Conservation (phyloP, 2,329 filamentous ascomycete genomes). For the Aquanectria penicillioides region DNA sequence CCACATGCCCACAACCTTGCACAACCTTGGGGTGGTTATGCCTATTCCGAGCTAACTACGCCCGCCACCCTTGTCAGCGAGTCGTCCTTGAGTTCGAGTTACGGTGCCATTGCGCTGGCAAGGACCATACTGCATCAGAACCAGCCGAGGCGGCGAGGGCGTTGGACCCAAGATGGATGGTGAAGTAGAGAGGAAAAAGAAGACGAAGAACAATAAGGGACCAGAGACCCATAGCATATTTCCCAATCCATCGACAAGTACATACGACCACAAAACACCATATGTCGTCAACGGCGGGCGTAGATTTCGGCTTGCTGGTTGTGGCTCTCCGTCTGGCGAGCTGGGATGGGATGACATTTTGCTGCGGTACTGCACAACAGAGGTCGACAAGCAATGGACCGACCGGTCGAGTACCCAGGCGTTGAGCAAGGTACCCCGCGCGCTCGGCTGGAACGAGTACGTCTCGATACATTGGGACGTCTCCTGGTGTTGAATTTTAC, state of each 20-base stretch:
- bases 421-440: conserved; percentile 32
- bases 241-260: conserved; percentile 11
- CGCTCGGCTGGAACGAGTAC: conserved; percentile 30
- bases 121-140: background rate
- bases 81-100: conserved; percentile 9
- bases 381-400: conserved; percentile 4
- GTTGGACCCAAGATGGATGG: conserved; percentile 1
- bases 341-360: conserved; percentile 8
- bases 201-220: background rate
- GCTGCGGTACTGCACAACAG: background rate
- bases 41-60: conserved; percentile 20
- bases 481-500: conserved; percentile 49
- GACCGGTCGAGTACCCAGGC: conserved; percentile 18
- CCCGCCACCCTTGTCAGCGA: conserved; percentile 22
- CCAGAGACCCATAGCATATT: background rate
- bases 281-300: too few species aligned
- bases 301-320: conserved; percentile 1
- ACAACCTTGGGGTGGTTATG: conserved; percentile 17
- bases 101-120: conserved; percentile 7
- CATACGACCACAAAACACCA: background rate
- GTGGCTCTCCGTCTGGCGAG: conserved; percentile 9
- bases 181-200: background rate
- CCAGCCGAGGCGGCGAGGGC: background rate
- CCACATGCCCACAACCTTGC: conserved; percentile 22
- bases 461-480: conserved; percentile 34